A percentile compares a stretch with the other conserved stretches of the same genome.
Conservation (phyloP, 208 protist species). For the Trypanosoma rangeli region DNA sequence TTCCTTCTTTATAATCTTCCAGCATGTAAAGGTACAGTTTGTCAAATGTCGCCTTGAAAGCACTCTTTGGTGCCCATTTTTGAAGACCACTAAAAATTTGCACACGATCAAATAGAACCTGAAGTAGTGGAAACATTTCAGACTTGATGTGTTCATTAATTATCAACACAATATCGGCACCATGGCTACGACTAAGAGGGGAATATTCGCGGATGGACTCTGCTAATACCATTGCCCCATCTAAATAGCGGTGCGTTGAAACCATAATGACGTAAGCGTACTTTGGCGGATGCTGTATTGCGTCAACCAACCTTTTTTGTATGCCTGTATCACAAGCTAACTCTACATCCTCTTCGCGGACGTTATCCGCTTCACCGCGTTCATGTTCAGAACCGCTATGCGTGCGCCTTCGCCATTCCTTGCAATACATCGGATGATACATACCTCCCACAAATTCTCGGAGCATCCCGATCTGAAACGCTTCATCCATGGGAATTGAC, state of each 20-base stretch:
- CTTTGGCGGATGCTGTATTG: conserved; percentile 7
- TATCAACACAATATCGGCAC: conserved; percentile 31
- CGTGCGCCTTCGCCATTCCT: neutral
- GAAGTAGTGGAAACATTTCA: conserved; percentile 27
- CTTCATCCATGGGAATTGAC: conserved; percentile 12
- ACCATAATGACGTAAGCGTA: conserved; percentile 34
- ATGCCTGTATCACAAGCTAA: conserved; percentile 1
- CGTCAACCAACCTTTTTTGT: neutral
- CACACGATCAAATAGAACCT: conserved; percentile 28
- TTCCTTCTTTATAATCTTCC: conserved; percentile 28
- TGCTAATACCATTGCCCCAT: conserved; percentile 34
- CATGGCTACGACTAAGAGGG: conserved; percentile 8
- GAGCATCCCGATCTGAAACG: conserved; percentile 25
- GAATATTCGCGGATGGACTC: conserved; percentile 33
- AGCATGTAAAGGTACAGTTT: conserved; percentile 35
- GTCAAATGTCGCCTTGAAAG: conserved; percentile 33
- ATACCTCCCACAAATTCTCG: conserved; percentile 30
- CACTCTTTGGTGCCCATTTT: conserved; percentile 20
- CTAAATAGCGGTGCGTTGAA: conserved; percentile 32
- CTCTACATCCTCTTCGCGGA: neutral
- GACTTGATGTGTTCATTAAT: conserved; percentile 26
- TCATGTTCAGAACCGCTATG: neutral
- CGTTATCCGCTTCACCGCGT: neutral
- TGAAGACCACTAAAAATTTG: conserved; percentile 24
- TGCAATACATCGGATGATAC: conserved; percentile 24